Base-by-base conservation (phyloP, 2,329 filamentous ascomycete species). In the Aspergillus amoenus region DNA sequence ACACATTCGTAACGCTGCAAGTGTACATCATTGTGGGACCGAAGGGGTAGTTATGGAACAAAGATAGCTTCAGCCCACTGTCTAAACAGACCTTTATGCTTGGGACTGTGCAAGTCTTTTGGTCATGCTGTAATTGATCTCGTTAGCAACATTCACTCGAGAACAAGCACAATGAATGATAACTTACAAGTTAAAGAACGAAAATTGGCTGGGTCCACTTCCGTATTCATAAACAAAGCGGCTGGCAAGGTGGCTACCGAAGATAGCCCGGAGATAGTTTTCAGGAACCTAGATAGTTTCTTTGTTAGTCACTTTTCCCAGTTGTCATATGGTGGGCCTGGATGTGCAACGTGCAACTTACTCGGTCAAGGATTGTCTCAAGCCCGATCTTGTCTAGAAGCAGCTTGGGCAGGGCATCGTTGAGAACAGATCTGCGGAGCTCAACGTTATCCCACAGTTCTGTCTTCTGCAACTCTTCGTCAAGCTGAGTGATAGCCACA, bases 191-290 rank as follows among this genome's bases (percentile, higher is more conserved):
- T 96, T 91, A 77, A 96, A 99, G 82, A 99, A 99, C 40, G 93
- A 92, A 79, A 99, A 97, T 70, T 97, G 93, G 79, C 89, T 94
- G 5, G 94, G 93, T 64, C 85, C 88, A 73, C 92, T 93, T 69
- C 94, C 94, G 73, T 93, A 94, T 74, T 96, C 87, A 76, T 99
- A 99, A 41, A 99, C 91, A 73, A 99, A 99, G 43, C 94, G 89
- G 70, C 90, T 95, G 48, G 94, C 93, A 65, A 99, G 82, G 78
- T 93, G 97, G 73, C 90, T 95, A 66, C 94, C 94, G 71, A 99
- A 99, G 73, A 99, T 97, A 64, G 93, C 89, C 64, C 92, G 86
- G 61, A 99, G 84, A 73, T 99, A 99, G 66, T 87, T 88, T 61
- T 96, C 91, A 1, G 94, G 94, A 21, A 99, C 86, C 85, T 87